phyloP scores from a whole-genome alignment of 169 alveolate genomes.

The Miamiensis avidus region DNA sequence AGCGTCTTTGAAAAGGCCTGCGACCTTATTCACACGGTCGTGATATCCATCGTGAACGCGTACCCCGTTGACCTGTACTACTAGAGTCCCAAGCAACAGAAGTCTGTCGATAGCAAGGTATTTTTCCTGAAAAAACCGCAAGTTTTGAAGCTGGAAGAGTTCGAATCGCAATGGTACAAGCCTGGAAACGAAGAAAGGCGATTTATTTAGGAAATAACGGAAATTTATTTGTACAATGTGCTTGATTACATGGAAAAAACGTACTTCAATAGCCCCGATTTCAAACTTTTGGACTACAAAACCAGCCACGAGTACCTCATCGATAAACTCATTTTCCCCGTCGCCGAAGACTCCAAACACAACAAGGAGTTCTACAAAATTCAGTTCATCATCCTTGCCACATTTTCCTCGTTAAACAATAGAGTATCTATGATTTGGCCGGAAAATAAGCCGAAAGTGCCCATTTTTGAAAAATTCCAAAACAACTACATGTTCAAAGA shows the following conservation, averaged over 20 bases:
- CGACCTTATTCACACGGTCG: constrained; percentile 21
- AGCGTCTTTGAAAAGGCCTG: constrained; percentile 20
- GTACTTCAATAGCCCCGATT: background rate
- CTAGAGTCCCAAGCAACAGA: background rate
- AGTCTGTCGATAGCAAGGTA: no score
- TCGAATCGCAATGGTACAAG: background rate
- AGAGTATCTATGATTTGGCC: background rate
- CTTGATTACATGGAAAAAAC: background rate
- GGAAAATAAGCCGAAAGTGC: background rate
- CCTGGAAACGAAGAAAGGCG: background rate
- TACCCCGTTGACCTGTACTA: constrained; percentile 12
- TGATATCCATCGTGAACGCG: background rate
- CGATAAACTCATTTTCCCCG: background rate
- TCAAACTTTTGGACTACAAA: background rate
- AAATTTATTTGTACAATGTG: background rate
- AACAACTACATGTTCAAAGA: background rate
- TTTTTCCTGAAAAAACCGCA: background rate
- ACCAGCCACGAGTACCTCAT: background rate
- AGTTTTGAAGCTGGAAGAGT: background rate
- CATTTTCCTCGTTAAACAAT: background rate
- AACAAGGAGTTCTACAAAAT: background rate
- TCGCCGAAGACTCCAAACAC: background rate
- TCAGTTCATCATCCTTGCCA: background rate
- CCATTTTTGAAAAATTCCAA: background rate
- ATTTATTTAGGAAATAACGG: background rate